Evolutionary conservation across 257 asterid species (phyloP).

Genomic region (Penstemon newberryi): DNA sequence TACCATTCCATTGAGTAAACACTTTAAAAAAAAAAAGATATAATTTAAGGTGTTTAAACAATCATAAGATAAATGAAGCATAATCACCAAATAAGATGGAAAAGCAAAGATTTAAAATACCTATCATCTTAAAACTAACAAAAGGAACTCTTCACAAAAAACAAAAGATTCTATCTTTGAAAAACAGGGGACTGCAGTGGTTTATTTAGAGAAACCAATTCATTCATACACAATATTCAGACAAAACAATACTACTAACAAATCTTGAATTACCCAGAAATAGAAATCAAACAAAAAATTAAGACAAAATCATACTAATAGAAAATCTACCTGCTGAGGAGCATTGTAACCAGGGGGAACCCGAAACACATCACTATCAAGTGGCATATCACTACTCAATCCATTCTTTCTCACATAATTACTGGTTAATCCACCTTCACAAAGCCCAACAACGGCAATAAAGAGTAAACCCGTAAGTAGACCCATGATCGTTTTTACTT

Average conservation of each 20-base stretch:
- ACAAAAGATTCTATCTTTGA: not conserved
- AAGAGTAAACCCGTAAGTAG: constrained; percentile 25
- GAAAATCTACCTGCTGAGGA: constrained; percentile 53
- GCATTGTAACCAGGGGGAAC: constrained; percentile 64
- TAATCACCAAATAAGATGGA: too few species aligned
- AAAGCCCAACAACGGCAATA: constrained; percentile 16
- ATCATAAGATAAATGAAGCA: too few species aligned
- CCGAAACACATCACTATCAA: constrained; percentile 59
- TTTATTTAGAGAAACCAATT: not conserved
- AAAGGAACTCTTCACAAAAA: not conserved
- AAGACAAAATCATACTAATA: not conserved
- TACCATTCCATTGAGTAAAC: too few species aligned
- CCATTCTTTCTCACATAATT: constrained; percentile 39
- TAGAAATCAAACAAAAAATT: not conserved
- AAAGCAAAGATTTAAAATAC: too few species aligned
- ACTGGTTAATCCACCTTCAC: constrained; percentile 49
- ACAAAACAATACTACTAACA: too few species aligned
- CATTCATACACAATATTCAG: too few species aligned
- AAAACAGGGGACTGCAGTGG: not conserved
- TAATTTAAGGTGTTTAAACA: too few species aligned
- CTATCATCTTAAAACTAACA: not conserved
- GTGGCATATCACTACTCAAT: constrained; percentile 51
- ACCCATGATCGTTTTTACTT: constrained; percentile 4
- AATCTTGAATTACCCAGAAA: too few species aligned
- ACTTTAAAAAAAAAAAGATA: too few species aligned